Evolutionary conservation across 176 grass and related monocot genomes (phyloP).

Genomic region (Phragmites australis): DNA sequence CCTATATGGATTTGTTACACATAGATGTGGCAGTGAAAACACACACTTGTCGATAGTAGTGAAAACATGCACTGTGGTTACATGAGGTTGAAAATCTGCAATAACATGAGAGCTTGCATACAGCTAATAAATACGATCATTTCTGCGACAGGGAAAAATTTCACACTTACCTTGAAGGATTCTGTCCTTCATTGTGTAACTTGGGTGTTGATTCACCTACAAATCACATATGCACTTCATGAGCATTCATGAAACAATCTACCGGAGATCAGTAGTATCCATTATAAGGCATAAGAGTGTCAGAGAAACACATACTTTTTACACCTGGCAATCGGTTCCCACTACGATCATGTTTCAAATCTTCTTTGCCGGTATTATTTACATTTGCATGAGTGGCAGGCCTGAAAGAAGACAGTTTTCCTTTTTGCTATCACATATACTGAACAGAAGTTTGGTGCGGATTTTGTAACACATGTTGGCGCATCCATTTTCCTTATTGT

Average conservation of each 20-base stretch:
- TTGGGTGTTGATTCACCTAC: conserved; percentile 46
- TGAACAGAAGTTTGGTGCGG: conserved; percentile 59
- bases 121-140: not conserved
- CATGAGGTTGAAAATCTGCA: not conserved
- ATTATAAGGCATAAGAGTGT: not conserved
- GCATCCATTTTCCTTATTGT: conserved; percentile 70
- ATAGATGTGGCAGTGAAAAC: conserved; percentile 5
- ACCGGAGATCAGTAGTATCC: not conserved
- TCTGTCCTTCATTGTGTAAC: not conserved
- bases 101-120: not conserved
- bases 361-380: conserved; percentile 33
- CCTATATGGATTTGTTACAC: not conserved
- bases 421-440: conserved; percentile 86
- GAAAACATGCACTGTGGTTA: not conserved
- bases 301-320: conserved; percentile 46
- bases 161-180: conserved; percentile 36
- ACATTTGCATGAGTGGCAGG: conserved; percentile 50
- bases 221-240: conserved; percentile 28
- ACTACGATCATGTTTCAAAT: conserved; percentile 28
- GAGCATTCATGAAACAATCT: conserved; percentile 12
- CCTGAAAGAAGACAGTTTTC: conserved; percentile 68
- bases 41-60: not conserved
- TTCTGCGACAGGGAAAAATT: not conserved
- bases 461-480: conserved; percentile 63
- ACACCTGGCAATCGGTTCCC: conserved; percentile 27